Evolutionary conservation across 495 filamentous ascomycete genomes (phyloP).

Genomic region (Penicillium fimorum): DNA sequence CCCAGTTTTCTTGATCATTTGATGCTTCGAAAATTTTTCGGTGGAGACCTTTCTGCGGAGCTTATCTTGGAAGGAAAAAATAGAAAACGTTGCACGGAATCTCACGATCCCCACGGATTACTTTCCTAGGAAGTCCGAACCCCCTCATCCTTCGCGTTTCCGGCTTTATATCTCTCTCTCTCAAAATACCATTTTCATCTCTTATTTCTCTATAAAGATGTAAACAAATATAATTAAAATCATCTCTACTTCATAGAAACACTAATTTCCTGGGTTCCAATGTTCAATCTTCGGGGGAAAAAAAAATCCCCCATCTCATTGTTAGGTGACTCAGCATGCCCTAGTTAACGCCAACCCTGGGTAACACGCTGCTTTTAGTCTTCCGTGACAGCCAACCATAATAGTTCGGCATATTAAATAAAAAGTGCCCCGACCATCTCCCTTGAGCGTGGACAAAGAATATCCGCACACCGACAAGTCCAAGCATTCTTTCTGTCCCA

Average conservation of each 20-base stretch:
- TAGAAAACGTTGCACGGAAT: slow-evolving; percentile 24
- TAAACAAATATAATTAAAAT: neutral
- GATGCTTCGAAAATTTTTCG: slow-evolving; percentile 34
- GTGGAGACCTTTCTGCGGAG: slow-evolving; percentile 28
- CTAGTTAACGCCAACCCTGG: neutral
- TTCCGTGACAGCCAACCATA: neutral
- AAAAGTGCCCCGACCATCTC: neutral
- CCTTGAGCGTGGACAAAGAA: neutral
- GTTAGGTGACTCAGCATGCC: slow-evolving; percentile 9
- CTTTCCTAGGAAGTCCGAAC: slow-evolving; percentile 30
- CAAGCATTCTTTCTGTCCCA: slow-evolving; percentile 8
- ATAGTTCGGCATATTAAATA: neutral
- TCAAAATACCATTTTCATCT: no score
- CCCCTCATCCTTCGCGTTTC: slow-evolving; percentile 19
- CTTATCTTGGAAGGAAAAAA: slow-evolving; percentile 27
- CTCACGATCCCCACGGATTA: slow-evolving; percentile 35
- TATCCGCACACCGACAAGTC: slow-evolving; percentile 9
- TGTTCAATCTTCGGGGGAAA: neutral
- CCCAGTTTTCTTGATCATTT: slow-evolving; percentile 27
- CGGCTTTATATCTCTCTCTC: no score
- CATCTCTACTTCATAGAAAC: neutral
- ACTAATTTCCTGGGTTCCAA: neutral
- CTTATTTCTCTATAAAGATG: neutral
- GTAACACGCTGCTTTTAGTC: neutral
- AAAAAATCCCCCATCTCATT: neutral